Evolutionary conservation across 2,329 filamentous ascomycete species (phyloP).

Genomic region (Ascocoryne sarcoides): DNA sequence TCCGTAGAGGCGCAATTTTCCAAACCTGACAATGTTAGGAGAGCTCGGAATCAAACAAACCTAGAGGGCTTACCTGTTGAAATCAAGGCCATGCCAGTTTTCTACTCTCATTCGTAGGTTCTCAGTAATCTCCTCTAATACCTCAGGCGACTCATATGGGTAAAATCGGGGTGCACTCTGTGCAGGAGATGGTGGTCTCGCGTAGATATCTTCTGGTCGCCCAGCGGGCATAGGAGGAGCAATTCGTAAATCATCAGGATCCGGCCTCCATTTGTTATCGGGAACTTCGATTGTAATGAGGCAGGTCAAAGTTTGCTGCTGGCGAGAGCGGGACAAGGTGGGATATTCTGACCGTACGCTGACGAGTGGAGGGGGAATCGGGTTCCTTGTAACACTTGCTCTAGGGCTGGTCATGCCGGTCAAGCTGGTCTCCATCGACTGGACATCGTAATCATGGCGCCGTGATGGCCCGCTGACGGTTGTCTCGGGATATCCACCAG

Average conservation of each 20-base stretch:
- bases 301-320: conserved; percentile 92
- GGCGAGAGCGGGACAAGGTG: conserved; percentile 80
- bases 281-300: conserved; percentile 89
- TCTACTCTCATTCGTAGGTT: conserved; percentile 81
- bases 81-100: conserved; percentile 96
- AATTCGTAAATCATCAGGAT: conserved; percentile 68
- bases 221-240: conserved; percentile 34
- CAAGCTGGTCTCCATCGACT: conserved; percentile 86
- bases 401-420: conserved; percentile 61
- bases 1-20: conserved; percentile 81
- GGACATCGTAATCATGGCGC: conserved; percentile 88
- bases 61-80: conserved; percentile 52
- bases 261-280: conserved; percentile 82
- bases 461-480: conserved; percentile 59
- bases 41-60: not conserved
- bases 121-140: conserved; percentile 77
- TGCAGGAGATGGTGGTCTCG: conserved; percentile 50
- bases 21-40: conserved; percentile 53
- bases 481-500: conserved; percentile 70
- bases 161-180: conserved; percentile 46
- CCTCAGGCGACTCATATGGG: conserved; percentile 67
- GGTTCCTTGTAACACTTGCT: conserved; percentile 60
- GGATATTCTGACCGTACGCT: conserved; percentile 95
- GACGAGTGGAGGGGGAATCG: conserved; percentile 84
- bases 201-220: conserved; percentile 45